Conservation (phyloP, 2,329 filamentous ascomycete genomes). For the Trichoderma arundinaceum region DNA sequence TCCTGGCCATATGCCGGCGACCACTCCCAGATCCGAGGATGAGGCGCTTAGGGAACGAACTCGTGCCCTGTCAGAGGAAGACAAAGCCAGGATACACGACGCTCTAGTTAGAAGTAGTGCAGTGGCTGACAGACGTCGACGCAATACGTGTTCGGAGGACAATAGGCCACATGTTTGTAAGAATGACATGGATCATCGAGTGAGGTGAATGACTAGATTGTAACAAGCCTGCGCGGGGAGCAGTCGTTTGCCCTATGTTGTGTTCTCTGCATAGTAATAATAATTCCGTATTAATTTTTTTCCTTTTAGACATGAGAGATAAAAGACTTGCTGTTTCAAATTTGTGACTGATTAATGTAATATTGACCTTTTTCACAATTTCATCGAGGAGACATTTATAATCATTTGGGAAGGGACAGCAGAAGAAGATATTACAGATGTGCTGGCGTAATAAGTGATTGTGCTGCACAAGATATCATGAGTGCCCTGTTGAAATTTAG, state of each 20-base stretch:
- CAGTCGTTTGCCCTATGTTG: constrained; percentile 4
- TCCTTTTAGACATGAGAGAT: no score
- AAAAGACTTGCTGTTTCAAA: no score
- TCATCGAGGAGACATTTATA: no score
- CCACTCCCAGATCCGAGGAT: constrained; percentile 1
- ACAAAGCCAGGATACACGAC: constrained; percentile 37
- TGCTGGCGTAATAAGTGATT: no score
- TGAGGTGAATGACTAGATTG: constrained; percentile 13
- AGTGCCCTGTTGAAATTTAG: no score
- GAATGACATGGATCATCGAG: constrained; percentile 37
- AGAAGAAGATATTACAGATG: no score
- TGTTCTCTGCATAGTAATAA: neutral
- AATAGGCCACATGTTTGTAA: constrained; percentile 42
- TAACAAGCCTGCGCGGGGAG: neutral
- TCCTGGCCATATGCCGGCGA: neutral
- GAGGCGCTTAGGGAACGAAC: constrained; percentile 33
- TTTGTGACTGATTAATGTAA: no score
- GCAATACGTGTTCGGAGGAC: constrained; percentile 44
- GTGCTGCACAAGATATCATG: no score
- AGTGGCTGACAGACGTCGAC: constrained; percentile 26
- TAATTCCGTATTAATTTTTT: neutral
- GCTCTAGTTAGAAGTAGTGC: constrained; percentile 37
- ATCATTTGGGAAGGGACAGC: no score
- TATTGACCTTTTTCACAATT: no score
- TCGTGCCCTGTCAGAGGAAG: constrained; percentile 31